Evolutionary conservation across 208 protist genomes (phyloP).

Genomic region (Porcisia hertigi): DNA sequence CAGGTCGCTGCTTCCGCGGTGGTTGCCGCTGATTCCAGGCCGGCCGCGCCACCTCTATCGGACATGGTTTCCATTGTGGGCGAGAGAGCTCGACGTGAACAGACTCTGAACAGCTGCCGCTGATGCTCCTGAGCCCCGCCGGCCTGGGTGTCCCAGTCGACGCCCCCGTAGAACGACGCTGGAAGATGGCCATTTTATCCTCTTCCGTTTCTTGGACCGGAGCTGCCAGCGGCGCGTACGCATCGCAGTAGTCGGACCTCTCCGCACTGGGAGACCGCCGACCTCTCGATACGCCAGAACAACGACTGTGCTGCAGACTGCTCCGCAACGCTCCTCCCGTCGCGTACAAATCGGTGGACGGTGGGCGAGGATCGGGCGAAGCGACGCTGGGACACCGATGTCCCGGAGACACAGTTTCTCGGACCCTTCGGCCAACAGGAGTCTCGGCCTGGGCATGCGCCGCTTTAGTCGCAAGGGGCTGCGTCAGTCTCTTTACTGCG

Average conservation of each 20-base stretch:
- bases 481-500: background rate
- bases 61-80: conserved; percentile 34
- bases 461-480: background rate
- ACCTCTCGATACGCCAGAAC: conserved; percentile 34
- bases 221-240: background rate
- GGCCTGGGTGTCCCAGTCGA: background rate
- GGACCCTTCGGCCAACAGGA: background rate
- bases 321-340: conserved; percentile 27
- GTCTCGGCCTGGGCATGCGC: background rate
- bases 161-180: background rate
- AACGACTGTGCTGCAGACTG: conserved; percentile 45
- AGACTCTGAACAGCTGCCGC: conserved; percentile 11
- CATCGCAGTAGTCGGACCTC: conserved; percentile 2
- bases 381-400: conserved; percentile 6
- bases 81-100: conserved; percentile 5
- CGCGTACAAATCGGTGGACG: conserved; percentile 32
- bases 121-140: conserved; percentile 5
- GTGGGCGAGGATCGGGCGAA: conserved; percentile 38
- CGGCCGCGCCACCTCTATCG: conserved; percentile 33
- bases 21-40: conserved; percentile 72
- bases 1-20: conserved; percentile 42
- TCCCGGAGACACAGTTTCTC: background rate
- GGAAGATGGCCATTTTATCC: background rate
- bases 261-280: conserved; percentile 29
- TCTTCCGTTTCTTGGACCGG: conserved; percentile 5